A percentile compares a stretch with the other conserved stretches of the same genome.
Evolutionary conservation across 1,139 yeast genomes (phyloP).

Genomic region (Hyphopichia burtonii): DNA sequence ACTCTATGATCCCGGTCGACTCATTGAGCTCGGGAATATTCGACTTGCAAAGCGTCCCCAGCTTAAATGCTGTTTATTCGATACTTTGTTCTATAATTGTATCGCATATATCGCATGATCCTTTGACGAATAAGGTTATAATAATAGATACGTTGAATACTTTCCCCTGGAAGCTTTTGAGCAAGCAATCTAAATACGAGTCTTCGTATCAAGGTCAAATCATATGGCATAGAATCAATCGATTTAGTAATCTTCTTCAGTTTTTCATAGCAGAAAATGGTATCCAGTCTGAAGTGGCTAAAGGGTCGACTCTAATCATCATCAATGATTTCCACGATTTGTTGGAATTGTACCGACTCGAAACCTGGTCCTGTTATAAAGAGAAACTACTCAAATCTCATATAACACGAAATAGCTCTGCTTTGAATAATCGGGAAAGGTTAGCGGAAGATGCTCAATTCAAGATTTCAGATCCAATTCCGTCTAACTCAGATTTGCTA

Average conservation of each 20-base stretch:
- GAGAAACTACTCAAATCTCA: conserved; percentile 35
- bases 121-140: conserved; percentile 13
- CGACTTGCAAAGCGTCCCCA: conserved; percentile 42
- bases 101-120: conserved; percentile 24
- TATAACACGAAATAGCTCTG: conserved; percentile 22
- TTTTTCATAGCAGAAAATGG: background rate
- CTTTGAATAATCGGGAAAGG: conserved; percentile 20
- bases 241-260: conserved; percentile 23
- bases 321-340: conserved; percentile 37
- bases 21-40: conserved; percentile 21
- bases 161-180: conserved; percentile 28
- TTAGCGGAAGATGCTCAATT: conserved; percentile 19
- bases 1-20: conserved; percentile 16
- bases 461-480: conserved; percentile 26
- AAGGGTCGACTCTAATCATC: conserved; percentile 16
- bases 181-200: conserved; percentile 18
- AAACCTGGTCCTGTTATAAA: conserved; percentile 35
- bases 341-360: conserved; percentile 35
- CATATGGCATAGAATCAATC: conserved; percentile 18
- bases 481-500: conserved; percentile 29
- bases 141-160: conserved; percentile 30
- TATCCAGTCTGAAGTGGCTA: background rate
- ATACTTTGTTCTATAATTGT: conserved; percentile 23
- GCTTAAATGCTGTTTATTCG: conserved; percentile 21
- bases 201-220: conserved; percentile 9